Evolutionary conservation across 2,329 filamentous ascomycete genomes (phyloP), one percentile per base, ranked within the genome.

Genomic region (Alternaria angustiovoidea): DNA sequence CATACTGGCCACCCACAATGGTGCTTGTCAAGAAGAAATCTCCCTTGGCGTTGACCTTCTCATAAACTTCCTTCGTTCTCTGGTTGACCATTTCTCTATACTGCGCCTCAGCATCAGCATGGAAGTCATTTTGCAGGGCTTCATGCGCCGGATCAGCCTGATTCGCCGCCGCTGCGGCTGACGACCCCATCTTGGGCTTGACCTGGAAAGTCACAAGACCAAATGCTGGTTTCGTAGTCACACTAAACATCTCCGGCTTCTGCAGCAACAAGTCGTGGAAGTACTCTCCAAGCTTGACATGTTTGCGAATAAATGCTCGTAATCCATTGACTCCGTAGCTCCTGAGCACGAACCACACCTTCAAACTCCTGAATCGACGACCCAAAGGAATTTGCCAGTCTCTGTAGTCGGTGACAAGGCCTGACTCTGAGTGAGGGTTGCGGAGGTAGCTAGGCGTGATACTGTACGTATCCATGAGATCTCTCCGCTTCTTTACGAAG

Each of bases 321-420:
- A 98, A 79, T 0, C 94, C 94, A 30, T 84, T 83, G 52, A 96
- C 81, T 0, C 94, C 94, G 74, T 93, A 97, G 43, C 86, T 89
- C 44, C 94, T 85, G 70, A 97, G 82, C 7, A 98, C 93, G 75
- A 97, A 97, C 94, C 94, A 98, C 64, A 97, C 89, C 82, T 98
- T 98, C 59, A 98, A 81, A 3, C 90, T 88, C 61, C 94, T 87
- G 85, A 98, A 98, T 16, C 94, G 86, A 3, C 94, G 85, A 8
- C 94, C 94, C 0, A 98, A 88, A 0, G 94, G 93, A 71, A 98
- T 96, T 81, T 97, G 93, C 94, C 94, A 98, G 83, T 98, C 94
- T 47, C 94, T 88, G 82, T 97, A 97, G 79, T 98, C 94, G 24
- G 93, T 97, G 1, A 97, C 94, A 2, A 94, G 85, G 0, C 93